These are phyloP conservation scores for Lactarius deliciosus DNA, from an alignment of 768 basidiomycete genomes.

Conservation along the genomic window DNA sequence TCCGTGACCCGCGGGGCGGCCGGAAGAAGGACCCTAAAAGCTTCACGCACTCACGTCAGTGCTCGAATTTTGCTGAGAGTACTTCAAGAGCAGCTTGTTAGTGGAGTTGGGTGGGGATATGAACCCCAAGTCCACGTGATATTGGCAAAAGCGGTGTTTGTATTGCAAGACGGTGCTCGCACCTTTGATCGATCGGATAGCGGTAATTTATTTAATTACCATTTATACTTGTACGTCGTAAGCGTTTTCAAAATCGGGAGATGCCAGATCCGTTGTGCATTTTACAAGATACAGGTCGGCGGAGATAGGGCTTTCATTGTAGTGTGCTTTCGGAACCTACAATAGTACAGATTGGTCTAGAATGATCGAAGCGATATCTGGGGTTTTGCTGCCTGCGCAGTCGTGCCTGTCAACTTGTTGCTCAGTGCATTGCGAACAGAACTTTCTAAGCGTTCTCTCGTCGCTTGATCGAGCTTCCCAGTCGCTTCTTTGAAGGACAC, in stretches of 20 bases:
- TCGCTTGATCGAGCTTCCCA: slow-evolving; percentile 23
- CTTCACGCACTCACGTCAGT: background rate
- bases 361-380: slow-evolving; percentile 31
- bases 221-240: background rate
- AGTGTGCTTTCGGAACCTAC: slow-evolving; percentile 9
- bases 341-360: slow-evolving; percentile 7
- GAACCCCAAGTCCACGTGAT: background rate
- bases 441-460: slow-evolving; percentile 26
- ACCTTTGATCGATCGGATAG: background rate
- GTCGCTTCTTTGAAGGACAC: slow-evolving; percentile 30
- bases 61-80: background rate
- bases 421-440: slow-evolving; percentile 26
- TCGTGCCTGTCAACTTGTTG: slow-evolving; percentile 10
- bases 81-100: background rate
- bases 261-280: background rate
- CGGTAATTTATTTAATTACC: background rate
- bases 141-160: background rate
- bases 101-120: background rate
- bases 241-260: slow-evolving; percentile 8
- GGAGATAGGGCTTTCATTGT: slow-evolving; percentile 1
- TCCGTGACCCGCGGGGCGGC: slow-evolving; percentile 15
- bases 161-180: background rate
- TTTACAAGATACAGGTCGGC: slow-evolving; percentile 5
- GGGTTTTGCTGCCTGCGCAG: slow-evolving; percentile 22
- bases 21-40: background rate